Evolutionary conservation across 2,329 filamentous ascomycete species (phyloP), one percentile per base, ranked within the genome.

Genomic region (Pseudopyricularia javanii): DNA sequence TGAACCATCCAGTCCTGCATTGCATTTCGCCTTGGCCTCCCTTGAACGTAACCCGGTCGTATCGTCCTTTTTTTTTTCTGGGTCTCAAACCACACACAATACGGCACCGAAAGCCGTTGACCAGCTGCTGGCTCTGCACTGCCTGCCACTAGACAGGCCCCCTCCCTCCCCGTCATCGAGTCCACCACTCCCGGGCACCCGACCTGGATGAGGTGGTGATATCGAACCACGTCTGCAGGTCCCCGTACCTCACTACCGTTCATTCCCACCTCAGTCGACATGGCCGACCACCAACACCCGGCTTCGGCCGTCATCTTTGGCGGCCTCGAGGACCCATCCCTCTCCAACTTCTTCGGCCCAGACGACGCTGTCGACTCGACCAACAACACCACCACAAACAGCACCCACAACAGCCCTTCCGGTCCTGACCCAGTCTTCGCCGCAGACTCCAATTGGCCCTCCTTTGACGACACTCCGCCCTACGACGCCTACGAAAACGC

Each of bases 391-490:
- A 20, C 30, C 30, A 50, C 47, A 20, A 50, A 35, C 32, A 50
- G 33, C 33, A 50, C 30, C 17, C 28, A 50, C 48, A 50, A 24
- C 32, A 50, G 48, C 32, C 48, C 48, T 50, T 22, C 43, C 20
- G 37, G 33, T 14, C 26, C 35, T 2, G 22, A 37, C 17, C 17
- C 49, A 9, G 49, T 40, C 12, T 43, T 40, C 63, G 62, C 55
- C 49, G 56, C 56, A 54, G 63, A 65, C 57, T 62, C 72, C 56
- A 68, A 63, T 63, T 79, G 75, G 75, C 62, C 66, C 56, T 74
- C 67, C 57, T 76, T 76, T 58, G 70, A 71, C 55, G 69, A 70
- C 61, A 70, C 70, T 12, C 70, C 74, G 56, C 71, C 73, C 47
- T 74, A 73, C 65, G 70, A 73, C 59, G 66, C 68, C 52, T 74